Percentiles rank a stretch among this genome's conserved stretches.
phyloP scores from a whole-genome alignment of 768 basidiomycete species.

The Kwoniella dendrophila region DNA sequence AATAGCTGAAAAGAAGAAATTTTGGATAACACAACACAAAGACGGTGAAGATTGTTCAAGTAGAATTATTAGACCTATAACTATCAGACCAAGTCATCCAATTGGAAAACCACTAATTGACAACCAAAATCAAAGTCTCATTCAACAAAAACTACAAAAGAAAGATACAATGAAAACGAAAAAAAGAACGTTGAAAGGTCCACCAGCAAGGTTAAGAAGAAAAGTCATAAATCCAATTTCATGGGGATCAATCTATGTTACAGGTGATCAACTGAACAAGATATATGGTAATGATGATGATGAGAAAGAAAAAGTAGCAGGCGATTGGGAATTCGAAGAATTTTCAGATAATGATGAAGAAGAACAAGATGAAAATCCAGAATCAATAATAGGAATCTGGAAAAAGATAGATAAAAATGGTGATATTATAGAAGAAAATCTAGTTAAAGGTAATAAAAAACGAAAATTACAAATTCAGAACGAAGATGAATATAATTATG shows the following conservation, averaged over 20 bases:
- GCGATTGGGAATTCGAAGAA: conserved; percentile 28
- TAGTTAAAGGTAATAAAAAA: conserved; percentile 15
- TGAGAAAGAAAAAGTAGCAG: conserved; percentile 9
- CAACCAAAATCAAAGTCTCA: too few species aligned
- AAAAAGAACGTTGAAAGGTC: conserved; percentile 7
- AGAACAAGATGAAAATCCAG: conserved; percentile 16
- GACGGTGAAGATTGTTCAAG: background rate
- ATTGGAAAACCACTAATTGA: conserved; percentile 9
- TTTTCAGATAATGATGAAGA: conserved; percentile 11
- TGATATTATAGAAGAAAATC: conserved; percentile 12
- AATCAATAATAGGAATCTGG: conserved; percentile 15
- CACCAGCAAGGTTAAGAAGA: conserved; percentile 38
- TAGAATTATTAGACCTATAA: conserved; percentile 39
- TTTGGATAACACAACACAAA: conserved; percentile 12
- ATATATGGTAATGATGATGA: background rate
- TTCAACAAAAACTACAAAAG: background rate
- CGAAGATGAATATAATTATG: background rate
- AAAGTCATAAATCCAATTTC: conserved; percentile 47
- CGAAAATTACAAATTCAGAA: conserved; percentile 3
- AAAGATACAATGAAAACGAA: background rate
- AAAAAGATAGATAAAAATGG: conserved; percentile 19
- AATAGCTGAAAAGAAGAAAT: conserved; percentile 28
- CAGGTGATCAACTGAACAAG: conserved; percentile 11
- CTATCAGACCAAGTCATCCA: conserved; percentile 49
- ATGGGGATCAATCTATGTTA: conserved; percentile 36